Base-by-base conservation (phyloP, 805 yeast species). In the Yueomyces sinensis region DNA sequence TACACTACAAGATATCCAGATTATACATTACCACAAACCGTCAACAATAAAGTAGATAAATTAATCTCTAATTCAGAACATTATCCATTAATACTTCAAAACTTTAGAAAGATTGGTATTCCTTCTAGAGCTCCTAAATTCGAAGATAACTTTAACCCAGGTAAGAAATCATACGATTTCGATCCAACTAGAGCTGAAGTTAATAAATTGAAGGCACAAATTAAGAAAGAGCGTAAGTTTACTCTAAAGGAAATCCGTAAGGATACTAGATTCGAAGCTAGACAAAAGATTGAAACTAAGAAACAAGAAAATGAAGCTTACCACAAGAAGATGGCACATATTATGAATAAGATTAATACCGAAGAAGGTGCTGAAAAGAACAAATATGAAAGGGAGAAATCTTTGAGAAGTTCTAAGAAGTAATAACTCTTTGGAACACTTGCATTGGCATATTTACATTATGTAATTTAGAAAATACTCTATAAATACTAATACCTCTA, bases 281-380 rank as follows among this genome's bases (percentile, higher is more conserved):
- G 95, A 51, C 84, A 86, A 60, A 80, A 76, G 54, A 76, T 87
- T 49, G 65, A 67, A 33, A 86, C 76, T 53, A 82, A 83, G 72
- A 81, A 82, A 59, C 62, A 66, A 36, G 74, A 73, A 48, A 76
- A 83, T 49, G 70, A 70, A 29, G 87, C 72, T 9, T 91, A 91
- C 56, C 97, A 91, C 57, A 68, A 75, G 45, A 87, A 83, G 66
- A 82, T 91, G 84, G 81, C 93, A 30, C 72, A 71, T 45, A 78
- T 91, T 53, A 76, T 80, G 54, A 82, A 87, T 47, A 73, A 87
- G 36, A 83, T 91, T 50, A 82, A 81, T 42, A 86, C 95, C 4
- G 86, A 80, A 47, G 96, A 89, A 65, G 97, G 97, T 51, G 82
- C 91, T 4, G 96, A 84, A 53, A 82, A 83, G 68, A 87, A 91